Percentiles rank a stretch among this genome's conserved stretches.
phyloP scores from a whole-genome alignment of 2,329 filamentous ascomycete genomes.

The Lithohypha guttulata region DNA sequence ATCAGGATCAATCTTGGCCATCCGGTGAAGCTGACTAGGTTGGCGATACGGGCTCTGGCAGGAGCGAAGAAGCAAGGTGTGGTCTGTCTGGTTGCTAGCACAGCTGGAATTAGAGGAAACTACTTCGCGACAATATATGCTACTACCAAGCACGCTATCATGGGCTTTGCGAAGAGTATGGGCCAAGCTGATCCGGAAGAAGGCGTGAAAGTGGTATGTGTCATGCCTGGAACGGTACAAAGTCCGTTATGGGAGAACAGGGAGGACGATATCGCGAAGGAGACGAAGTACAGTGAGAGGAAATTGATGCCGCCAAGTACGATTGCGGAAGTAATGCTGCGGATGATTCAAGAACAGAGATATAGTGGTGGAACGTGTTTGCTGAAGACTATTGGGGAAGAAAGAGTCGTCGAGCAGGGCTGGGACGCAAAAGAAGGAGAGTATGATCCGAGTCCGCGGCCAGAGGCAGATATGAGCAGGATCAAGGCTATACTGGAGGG shows the following conservation, averaged over 20 bases:
- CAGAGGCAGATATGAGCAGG: conserved; percentile 6
- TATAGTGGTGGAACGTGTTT: conserved; percentile 29
- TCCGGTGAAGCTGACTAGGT: conserved; percentile 41
- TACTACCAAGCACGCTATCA: conserved; percentile 41
- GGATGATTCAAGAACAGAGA: conserved; percentile 41
- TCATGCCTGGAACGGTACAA: conserved; percentile 50
- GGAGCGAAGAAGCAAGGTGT: conserved; percentile 23
- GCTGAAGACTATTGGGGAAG: conserved; percentile 32
- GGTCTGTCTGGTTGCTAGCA: conserved; percentile 39
- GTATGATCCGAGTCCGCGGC: conserved; percentile 10
- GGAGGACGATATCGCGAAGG: conserved; percentile 37
- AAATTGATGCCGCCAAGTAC: conserved; percentile 44
- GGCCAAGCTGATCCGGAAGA: conserved; percentile 34
- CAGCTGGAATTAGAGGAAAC: conserved; percentile 33
- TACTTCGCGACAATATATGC: conserved; percentile 37
- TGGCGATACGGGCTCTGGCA: conserved; percentile 40
- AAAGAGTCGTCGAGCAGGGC: conserved; percentile 20
- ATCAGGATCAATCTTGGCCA: conserved; percentile 44
- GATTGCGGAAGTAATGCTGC: conserved; percentile 42
- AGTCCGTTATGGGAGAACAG: conserved; percentile 53
- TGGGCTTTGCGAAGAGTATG: conserved; percentile 40
- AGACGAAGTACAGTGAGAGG: conserved; percentile 45
- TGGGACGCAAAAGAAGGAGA: conserved; percentile 4
- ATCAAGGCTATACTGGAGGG: conserved; percentile 4
- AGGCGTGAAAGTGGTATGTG: conserved; percentile 47